Base-by-base conservation (phyloP, 1,284 basidiomycete genomes). In the Ceratobasidium sp. region DNA sequence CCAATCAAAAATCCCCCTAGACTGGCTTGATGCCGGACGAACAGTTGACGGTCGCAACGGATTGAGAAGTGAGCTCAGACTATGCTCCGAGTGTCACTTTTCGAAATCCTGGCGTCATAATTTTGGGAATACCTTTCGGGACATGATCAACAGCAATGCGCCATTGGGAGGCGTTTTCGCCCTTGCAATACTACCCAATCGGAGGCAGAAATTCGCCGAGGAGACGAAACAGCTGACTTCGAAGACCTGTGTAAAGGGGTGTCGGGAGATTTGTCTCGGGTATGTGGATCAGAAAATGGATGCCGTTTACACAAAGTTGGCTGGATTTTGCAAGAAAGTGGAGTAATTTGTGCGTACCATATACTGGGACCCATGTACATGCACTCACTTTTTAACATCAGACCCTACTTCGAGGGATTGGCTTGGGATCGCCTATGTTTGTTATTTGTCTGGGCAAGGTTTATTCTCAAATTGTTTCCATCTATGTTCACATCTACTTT, bases 271-370 rank as follows among this genome's bases (percentile, higher is more conserved):
- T 6, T 32, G 52, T 25, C 50, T 67, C 35, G 35, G 47, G 27
- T 67, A 54, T 55, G 34, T 67, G 32, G 64, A 67, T 20, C 25
- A 53, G 20, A 31, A 67, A 15, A 55, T 55, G 15, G 64, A 67
- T n/a, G n/a, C 25, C 17, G 52, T 67, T 54, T 67, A 45, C 17
- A 38, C 35, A 2, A 50, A 38, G 35, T 32, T 55, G 8, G 35
- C 64, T 29, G 32, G 29, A 4, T 67, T 67, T 47, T 67, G 52
- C 29, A 67, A 67, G 40, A 42, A 67, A 17, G 50, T 67, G 25
- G 64, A 67, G 29, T 65, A 31, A 45, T 8, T 5, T 4, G 27
- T 58, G 17, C 25, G 6, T 58, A 3, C 13, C 34, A 17, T 7
- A 5, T 56, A 2, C n/a, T 40, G 22, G 15, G 34, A 7, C 22